Evolutionary conservation across 805 yeast species (phyloP), one percentile per base, ranked within the genome.

Genomic region (Suhomyces pyralidae): DNA sequence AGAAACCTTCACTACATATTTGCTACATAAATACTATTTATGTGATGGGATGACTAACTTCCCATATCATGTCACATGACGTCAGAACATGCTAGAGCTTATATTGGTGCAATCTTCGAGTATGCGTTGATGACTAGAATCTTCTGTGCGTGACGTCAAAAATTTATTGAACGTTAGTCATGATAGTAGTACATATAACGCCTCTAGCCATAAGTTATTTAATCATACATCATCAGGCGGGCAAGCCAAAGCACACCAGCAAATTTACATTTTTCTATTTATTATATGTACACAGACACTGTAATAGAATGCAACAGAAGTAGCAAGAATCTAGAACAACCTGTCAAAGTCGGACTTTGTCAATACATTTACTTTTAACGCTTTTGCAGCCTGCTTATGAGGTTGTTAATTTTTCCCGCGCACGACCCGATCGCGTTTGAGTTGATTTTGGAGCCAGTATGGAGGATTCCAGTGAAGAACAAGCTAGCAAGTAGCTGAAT

Each of bases 381-480:
- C 36, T 32, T 32, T 12, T n/a, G 17, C 36, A n/a, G 17, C 36
- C 36, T 32, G 8, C 36, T 32, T 32, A 32, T 32, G 7, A n/a
- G 36, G 36, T 14, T 3, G 1, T 3, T 7, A 32, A 6, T 6
- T 12, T 7, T 15, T 15, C 4, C 17, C 17, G 20, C 42, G 14
- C 42, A 38, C 42, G 42, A 38, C 42, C 42, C 20, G n/a, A 19
- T 38, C 42, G 42, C 42, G 42, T 38, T 38, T 38, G 40, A 36
- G 12, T 36, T 36, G 42, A 19, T 38, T 32, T 38, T 38, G 42
- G 42, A 19, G 42, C 42, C 42, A 38, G 42, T 38, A 10, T 38
- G 42, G 24, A 17, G 12, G 14, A 8, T 9, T 19, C 6, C 3
- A 38, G 24, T 38, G 14, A 38, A 17, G 24, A 12, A 17, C n/a